Conservation (phyloP, 1,284 basidiomycete genomes). For the Exsudoporus floridanus region DNA sequence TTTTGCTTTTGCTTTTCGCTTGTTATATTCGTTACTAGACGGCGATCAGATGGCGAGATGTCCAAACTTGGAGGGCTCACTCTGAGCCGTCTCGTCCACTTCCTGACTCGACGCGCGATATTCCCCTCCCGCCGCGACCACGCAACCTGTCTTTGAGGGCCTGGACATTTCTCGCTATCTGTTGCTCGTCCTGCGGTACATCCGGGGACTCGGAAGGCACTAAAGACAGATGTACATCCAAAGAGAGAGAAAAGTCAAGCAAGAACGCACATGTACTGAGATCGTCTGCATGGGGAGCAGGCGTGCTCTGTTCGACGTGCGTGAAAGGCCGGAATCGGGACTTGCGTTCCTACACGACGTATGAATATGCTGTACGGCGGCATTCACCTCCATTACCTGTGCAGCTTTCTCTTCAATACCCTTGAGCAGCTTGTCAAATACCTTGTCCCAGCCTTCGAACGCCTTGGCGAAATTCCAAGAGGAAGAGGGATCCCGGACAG, state of each 20-base stretch:
- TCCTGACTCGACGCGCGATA: constrained; percentile 49
- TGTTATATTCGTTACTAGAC: constrained; percentile 60
- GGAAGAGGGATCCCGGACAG: constrained; percentile 38
- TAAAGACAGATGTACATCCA: constrained; percentile 26
- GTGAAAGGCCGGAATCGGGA: constrained; percentile 51
- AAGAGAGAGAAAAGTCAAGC: not conserved
- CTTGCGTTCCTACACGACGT: constrained; percentile 58
- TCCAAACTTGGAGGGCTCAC: constrained; percentile 52
- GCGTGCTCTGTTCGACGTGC: constrained; percentile 40
- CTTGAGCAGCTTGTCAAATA: constrained; percentile 77
- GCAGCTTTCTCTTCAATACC: constrained; percentile 76
- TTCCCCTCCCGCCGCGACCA: constrained; percentile 56
- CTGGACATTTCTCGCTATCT: constrained; percentile 90
- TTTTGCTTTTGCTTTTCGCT: constrained; percentile 69
- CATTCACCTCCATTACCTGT: constrained; percentile 43
- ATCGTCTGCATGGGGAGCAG: constrained; percentile 62
- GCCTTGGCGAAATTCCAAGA: constrained; percentile 70
- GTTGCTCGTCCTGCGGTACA: constrained; percentile 72
- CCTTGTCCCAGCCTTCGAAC: constrained; percentile 79
- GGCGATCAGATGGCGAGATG: not conserved
- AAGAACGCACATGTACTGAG: constrained; percentile 47
- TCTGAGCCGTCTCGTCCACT: constrained; percentile 72
- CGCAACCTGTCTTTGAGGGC: constrained; percentile 84
- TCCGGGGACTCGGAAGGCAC: constrained; percentile 61
- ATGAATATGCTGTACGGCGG: constrained; percentile 1